Percentiles rank a stretch among this genome's conserved stretches.
Evolutionary conservation across 1,284 basidiomycete species (phyloP).

Genomic region (Malassezia globosa): DNA sequence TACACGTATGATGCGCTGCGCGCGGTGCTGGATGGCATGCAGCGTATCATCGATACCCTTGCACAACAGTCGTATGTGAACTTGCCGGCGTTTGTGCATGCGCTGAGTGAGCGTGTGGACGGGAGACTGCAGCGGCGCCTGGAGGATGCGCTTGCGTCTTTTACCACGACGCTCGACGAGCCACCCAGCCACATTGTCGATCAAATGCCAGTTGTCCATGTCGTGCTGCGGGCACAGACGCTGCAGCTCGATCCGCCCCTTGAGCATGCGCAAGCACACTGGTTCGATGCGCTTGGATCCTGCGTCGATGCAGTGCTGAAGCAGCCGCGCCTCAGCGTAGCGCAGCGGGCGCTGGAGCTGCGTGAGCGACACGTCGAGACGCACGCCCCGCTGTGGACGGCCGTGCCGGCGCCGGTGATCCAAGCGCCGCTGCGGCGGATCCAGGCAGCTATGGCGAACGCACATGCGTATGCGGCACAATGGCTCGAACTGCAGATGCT

Average conservation of each 20-base stretch:
- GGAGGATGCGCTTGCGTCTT: conserved; percentile 1
- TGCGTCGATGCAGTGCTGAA: conserved; percentile 69
- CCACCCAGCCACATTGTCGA: neutral
- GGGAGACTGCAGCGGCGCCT: conserved; percentile 67
- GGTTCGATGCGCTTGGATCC: conserved; percentile 81
- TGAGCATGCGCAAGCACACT: conserved; percentile 78
- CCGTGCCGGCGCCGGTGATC: conserved; percentile 61
- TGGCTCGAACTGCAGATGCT: conserved; percentile 98
- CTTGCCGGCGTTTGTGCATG: conserved; percentile 86
- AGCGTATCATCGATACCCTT: conserved; percentile 81
- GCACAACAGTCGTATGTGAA: conserved; percentile 95
- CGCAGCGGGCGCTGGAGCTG: conserved; percentile 79
- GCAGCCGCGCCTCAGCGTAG: conserved; percentile 75
- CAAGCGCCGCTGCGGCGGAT: conserved; percentile 73
- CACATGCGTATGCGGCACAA: conserved; percentile 82
- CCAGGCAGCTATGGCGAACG: conserved; percentile 72
- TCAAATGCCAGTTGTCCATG: conserved; percentile 56
- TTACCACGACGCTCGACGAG: conserved; percentile 1
- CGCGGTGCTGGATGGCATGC: conserved; percentile 65
- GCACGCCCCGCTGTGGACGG: conserved; percentile 52
- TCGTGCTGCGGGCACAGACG: conserved; percentile 96
- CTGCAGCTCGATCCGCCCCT: conserved; percentile 97
- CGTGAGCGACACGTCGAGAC: neutral
- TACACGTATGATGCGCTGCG: conserved; percentile 73
- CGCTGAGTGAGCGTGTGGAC: conserved; percentile 78